These are phyloP conservation scores for Xanthoconium stramineum DNA, from an alignment of 768 basidiomycete species.

Conservation along the genomic window DNA sequence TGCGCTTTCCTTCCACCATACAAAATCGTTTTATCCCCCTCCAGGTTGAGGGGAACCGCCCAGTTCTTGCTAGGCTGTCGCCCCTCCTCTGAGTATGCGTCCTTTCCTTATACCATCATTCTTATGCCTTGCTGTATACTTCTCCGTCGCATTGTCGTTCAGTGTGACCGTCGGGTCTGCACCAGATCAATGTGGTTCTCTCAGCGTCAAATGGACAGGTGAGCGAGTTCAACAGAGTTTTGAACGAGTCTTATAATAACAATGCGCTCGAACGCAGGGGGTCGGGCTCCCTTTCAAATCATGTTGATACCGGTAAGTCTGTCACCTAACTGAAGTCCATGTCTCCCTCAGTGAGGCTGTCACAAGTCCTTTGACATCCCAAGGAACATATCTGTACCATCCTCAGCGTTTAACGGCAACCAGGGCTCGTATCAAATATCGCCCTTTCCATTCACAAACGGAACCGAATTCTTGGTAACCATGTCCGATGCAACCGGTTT, in stretches of 20 bases:
- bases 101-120: constrained; percentile 23
- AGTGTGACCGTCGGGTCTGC: constrained; percentile 47
- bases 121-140: constrained; percentile 22
- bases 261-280: constrained; percentile 39
- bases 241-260: background rate
- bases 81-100: constrained; percentile 26
- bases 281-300: constrained; percentile 49
- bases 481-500: constrained; percentile 76
- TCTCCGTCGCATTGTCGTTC: constrained; percentile 29
- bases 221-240: constrained; percentile 14
- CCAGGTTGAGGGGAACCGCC: constrained; percentile 3
- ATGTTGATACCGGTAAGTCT: constrained; percentile 49
- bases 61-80: constrained; percentile 8
- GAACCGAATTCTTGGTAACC: constrained; percentile 46
- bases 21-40: constrained; percentile 7
- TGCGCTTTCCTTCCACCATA: background rate
- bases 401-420: constrained; percentile 50
- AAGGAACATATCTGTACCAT: constrained; percentile 52
- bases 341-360: constrained; percentile 5
- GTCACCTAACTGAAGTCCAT: background rate
- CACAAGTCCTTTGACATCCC: constrained; percentile 52
- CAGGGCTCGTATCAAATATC: constrained; percentile 48
- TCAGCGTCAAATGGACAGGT: constrained; percentile 66
- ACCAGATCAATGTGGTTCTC: constrained; percentile 59
- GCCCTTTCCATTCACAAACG: constrained; percentile 41